Conservation (phyloP, 2,329 filamentous ascomycete genomes). For the Xylariales sp. region DNA sequence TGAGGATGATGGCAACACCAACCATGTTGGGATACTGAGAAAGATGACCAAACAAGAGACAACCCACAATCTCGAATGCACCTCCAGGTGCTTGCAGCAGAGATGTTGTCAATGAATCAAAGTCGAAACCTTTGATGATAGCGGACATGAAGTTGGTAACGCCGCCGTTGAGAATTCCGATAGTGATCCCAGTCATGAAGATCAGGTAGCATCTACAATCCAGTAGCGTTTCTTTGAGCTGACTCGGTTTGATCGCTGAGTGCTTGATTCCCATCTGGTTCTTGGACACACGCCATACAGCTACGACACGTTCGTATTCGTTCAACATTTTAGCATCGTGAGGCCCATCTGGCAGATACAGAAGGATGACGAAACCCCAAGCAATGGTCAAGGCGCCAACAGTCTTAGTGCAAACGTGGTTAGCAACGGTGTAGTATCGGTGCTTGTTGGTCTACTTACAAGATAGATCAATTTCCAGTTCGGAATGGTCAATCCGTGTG, state of each 20-base stretch:
- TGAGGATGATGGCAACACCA: slow-evolving; percentile 16
- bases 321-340: slow-evolving; percentile 32
- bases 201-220: slow-evolving; percentile 32
- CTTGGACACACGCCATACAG: slow-evolving; percentile 34
- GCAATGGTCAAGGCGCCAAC: slow-evolving; percentile 28
- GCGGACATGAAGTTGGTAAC: slow-evolving; percentile 43
- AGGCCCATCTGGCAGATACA: slow-evolving; percentile 32
- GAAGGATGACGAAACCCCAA: slow-evolving; percentile 18
- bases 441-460: slow-evolving; percentile 1
- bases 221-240: slow-evolving; percentile 11
- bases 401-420: slow-evolving; percentile 14
- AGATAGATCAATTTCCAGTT: slow-evolving; percentile 29
- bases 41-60: slow-evolving; percentile 33
- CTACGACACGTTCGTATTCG: slow-evolving; percentile 32
- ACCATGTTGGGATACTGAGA: slow-evolving; percentile 38
- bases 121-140: slow-evolving; percentile 31
- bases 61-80: slow-evolving; percentile 22
- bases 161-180: slow-evolving; percentile 45
- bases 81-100: slow-evolving; percentile 38
- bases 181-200: slow-evolving; percentile 34
- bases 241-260: slow-evolving; percentile 24
- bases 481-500: slow-evolving; percentile 17
- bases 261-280: slow-evolving; percentile 37
- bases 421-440: background rate
- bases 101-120: slow-evolving; percentile 31